Evolutionary conservation across 176 grass and related monocot species (phyloP).

Genomic region (Stipa capillata): DNA sequence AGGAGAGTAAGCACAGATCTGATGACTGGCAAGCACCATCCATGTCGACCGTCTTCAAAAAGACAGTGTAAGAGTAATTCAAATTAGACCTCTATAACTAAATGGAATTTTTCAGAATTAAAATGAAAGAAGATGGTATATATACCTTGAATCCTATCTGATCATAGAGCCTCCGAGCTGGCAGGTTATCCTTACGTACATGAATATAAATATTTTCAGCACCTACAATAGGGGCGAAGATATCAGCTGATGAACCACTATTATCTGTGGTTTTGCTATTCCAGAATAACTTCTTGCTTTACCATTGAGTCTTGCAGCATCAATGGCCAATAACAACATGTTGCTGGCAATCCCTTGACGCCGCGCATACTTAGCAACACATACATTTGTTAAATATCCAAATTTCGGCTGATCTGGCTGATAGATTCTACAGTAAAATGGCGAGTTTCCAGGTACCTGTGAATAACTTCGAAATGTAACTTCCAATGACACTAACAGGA

Average conservation of each 20-base stretch:
- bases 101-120: not conserved
- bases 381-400: conserved; percentile 68
- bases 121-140: not conserved
- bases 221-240: conserved; percentile 21
- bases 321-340: conserved; percentile 61
- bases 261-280: not conserved
- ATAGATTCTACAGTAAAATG: conserved; percentile 35
- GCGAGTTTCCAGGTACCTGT: conserved; percentile 44
- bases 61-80: not conserved
- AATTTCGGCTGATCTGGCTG: conserved; percentile 54
- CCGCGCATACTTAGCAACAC: conserved; percentile 63
- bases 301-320: conserved; percentile 58
- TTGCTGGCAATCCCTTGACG: conserved; percentile 71
- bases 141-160: conserved; percentile 63
- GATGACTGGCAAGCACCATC: conserved; percentile 5
- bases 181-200: conserved; percentile 58
- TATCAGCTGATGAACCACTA: not conserved
- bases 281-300: conserved; percentile 14
- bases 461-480: conserved; percentile 19
- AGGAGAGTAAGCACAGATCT: conserved; percentile 47
- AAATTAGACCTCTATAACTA: not conserved
- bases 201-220: conserved; percentile 51
- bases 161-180: conserved; percentile 52
- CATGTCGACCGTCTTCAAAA: conserved; percentile 38
- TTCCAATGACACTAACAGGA: not conserved